These are phyloP conservation scores for Cytidiella melzeri DNA, from an alignment of 768 basidiomycete genomes.

Conservation along the genomic window DNA sequence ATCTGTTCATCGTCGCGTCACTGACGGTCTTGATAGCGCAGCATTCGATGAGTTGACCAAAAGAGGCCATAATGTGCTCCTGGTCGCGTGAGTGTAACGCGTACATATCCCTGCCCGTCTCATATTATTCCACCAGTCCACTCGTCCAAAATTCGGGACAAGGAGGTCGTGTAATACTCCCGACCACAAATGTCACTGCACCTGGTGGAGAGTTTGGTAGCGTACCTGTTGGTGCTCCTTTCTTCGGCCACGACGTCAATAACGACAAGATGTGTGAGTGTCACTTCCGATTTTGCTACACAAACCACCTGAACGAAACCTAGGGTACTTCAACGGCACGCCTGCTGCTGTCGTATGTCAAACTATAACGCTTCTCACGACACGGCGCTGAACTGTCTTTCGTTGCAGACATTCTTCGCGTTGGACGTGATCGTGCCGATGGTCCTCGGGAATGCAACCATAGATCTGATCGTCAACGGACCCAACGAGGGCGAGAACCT, in stretches of 20 bases:
- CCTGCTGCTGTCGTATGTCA: conserved; percentile 24
- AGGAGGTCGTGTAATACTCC: conserved; percentile 26
- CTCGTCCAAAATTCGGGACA: conserved; percentile 28
- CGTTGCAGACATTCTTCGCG: conserved; percentile 20
- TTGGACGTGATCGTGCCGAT: conserved; percentile 25
- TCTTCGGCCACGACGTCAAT: conserved; percentile 23
- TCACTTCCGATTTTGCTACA: neutral
- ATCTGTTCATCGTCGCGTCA: neutral
- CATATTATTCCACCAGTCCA: conserved; percentile 14
- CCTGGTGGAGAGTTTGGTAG: conserved; percentile 27
- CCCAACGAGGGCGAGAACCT: conserved; percentile 27
- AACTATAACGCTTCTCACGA: neutral
- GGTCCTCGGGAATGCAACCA: conserved; percentile 18
- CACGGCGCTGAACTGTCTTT: neutral
- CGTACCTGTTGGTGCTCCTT: conserved; percentile 26
- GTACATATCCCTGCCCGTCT: neutral
- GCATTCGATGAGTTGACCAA: conserved; percentile 22
- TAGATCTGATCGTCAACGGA: conserved; percentile 27
- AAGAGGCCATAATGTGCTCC: conserved; percentile 25
- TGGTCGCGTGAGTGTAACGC: conserved; percentile 21
- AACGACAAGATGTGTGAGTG: conserved; percentile 24
- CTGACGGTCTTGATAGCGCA: conserved; percentile 16
- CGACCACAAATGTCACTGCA: conserved; percentile 24
- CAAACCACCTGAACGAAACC: neutral
- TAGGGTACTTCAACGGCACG: conserved; percentile 29